Evolutionary conservation across 371 early-diverging fungal genomes (phyloP), one percentile per base, ranked within the genome.

Genomic region (Actinomortierella wolfii): DNA sequence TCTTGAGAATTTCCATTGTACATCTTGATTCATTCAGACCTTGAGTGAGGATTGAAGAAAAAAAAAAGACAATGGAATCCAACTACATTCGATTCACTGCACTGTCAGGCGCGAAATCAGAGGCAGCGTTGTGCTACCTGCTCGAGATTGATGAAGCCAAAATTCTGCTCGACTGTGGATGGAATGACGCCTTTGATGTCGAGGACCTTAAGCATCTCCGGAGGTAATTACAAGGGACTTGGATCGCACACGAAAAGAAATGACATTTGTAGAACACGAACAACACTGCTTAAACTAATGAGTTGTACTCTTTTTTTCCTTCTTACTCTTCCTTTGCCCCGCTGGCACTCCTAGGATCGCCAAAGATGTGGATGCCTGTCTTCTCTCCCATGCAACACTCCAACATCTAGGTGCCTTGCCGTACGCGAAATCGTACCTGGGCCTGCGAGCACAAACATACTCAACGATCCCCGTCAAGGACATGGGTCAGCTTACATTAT

Each of bases 131-230:
- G 28, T 95, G 96, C 76, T 96, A 95, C 69, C 65, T 98, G 57
- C 80, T 98, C 50, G 94, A 96, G 74, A 87, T 97, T 28, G 94
- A 94, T 68, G 91, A 93, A 56, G 91, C 91, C 34, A 90, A 88
- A 56, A 88, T 98, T 41, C 75, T 98, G 50, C 83, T 98, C 29
- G 98, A 98, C 77, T 97, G 97, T 79, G 98, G 97, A 18, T 93
- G 93, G 90, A 83, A 85, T 50, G 91, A 89, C 71, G 62, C 77
- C 24, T 89, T 93, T 60, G 79, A 92, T 58, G 77, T 83, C 46
- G 86, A 89, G 11, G 88, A 86, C 56, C 79, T 95, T 25, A 76
- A 71, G 40, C 79, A 83, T 51, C 81, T 92, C 26, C 83, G 85
- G 78, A 84, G 87, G 91, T 90, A 81, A 13, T 54, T 23, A 47